phyloP scores from a whole-genome alignment of 495 filamentous ascomycete species.

The Talaromyces trachyspermus region DNA sequence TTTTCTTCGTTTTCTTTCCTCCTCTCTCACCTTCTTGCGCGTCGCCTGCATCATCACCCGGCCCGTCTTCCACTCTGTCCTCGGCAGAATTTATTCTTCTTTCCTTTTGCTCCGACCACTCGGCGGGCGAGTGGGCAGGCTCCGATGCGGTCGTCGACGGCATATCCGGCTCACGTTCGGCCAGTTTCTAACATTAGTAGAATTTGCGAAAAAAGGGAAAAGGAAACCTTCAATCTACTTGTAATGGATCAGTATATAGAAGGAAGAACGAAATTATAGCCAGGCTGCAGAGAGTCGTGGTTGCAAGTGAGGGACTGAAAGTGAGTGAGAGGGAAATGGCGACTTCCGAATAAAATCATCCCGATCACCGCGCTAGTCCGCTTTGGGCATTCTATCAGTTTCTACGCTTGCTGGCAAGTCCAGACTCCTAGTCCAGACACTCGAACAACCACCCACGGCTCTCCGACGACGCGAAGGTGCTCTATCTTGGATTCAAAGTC shows the following conservation, averaged over 20 bases:
- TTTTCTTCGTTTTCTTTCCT: constrained; percentile 16
- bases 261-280: too few relatives aligned
- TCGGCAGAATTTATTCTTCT: neutral
- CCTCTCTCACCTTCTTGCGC: constrained; percentile 11
- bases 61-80: neutral
- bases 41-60: constrained; percentile 10
- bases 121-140: neutral
- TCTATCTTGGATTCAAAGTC: too few relatives aligned
- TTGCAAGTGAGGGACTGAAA: too few relatives aligned
- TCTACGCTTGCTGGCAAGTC: too few relatives aligned
- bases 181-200: neutral
- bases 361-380: neutral
- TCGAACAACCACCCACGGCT: too few relatives aligned
- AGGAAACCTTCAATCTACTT: neutral
- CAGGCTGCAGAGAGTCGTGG: too few relatives aligned
- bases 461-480: too few relatives aligned
- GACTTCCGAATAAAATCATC: neutral
- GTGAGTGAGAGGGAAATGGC: too few relatives aligned
- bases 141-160: neutral
- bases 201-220: neutral
- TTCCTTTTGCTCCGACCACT: neutral
- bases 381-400: neutral
- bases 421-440: too few relatives aligned
- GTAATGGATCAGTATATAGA: neutral
- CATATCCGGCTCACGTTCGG: neutral